Evolutionary conservation across 2,329 filamentous ascomycete genomes (phyloP).

Genomic region (Apiospora marii): DNA sequence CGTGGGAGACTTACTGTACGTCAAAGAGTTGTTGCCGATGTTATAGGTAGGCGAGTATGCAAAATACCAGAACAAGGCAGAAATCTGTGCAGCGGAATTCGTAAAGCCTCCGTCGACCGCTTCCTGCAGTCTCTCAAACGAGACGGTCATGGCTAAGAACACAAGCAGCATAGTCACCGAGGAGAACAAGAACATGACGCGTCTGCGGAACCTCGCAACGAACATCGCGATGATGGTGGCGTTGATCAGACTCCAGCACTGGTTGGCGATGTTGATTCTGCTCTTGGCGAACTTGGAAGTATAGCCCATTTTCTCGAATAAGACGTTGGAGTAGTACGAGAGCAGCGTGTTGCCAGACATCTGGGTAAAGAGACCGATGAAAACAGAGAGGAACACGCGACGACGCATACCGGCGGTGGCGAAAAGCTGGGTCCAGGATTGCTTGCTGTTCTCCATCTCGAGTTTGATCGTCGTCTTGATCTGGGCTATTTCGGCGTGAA

Average conservation of each 20-base stretch:
- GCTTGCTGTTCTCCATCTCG: constrained; percentile 58
- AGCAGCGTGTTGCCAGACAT: constrained; percentile 61
- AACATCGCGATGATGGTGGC: constrained; percentile 50
- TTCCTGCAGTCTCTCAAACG: constrained; percentile 49
- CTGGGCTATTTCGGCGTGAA: constrained; percentile 39
- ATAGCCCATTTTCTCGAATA: constrained; percentile 55
- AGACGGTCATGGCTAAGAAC: constrained; percentile 60
- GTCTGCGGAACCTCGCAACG: constrained; percentile 47
- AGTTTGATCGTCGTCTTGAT: constrained; percentile 41
- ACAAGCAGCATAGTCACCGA: constrained; percentile 52
- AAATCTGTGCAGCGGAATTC: constrained; percentile 38
- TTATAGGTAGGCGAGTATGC: constrained; percentile 68
- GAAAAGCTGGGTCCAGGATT: constrained; percentile 62
- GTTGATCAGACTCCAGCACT: constrained; percentile 54
- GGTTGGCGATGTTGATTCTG: constrained; percentile 54
- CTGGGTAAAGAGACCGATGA: constrained; percentile 62
- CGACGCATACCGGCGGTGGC: constrained; percentile 58
- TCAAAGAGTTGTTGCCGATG: constrained; percentile 71
- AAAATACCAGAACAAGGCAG: constrained; percentile 65
- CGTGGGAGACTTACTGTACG: constrained; percentile 57
- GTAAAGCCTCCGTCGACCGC: constrained; percentile 36
- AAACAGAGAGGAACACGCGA: constrained; percentile 55
- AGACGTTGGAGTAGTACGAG: constrained; percentile 50
- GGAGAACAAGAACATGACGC: constrained; percentile 49
- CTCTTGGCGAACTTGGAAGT: constrained; percentile 51